Evolutionary conservation across 306 rosid species (phyloP).

Genomic region (Carpinus fangiana): DNA sequence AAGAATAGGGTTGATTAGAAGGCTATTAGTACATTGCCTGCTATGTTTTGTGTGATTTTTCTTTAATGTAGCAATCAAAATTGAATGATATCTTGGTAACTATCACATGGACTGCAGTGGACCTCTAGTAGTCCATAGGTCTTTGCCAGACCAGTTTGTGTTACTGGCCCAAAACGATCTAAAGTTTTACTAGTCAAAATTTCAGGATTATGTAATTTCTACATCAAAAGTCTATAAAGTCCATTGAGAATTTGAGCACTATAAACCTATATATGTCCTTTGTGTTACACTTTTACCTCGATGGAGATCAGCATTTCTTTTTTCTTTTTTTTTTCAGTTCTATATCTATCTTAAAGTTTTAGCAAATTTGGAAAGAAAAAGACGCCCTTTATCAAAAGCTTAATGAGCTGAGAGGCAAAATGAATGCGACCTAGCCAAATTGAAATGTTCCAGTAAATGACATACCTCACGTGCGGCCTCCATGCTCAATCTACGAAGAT

Average conservation of each 20-base stretch:
- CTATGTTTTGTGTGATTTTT: not conserved
- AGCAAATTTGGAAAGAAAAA: not conserved
- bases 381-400: not conserved
- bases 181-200: not conserved
- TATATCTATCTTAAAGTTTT: not conserved
- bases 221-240: not conserved
- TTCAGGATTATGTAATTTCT: not conserved
- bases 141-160: not conserved
- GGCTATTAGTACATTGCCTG: not conserved
- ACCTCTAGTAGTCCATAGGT: not conserved
- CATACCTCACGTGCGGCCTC: conserved; percentile 98
- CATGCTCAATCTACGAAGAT: conserved; percentile 98
- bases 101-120: no score
- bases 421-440: conserved; percentile 15
- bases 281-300: not conserved
- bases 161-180: not conserved
- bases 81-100: not conserved
- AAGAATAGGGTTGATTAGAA: no score
- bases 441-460: not conserved
- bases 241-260: not conserved
- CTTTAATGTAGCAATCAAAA: not conserved
- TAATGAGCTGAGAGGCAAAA: not conserved
- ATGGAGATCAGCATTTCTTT: not conserved
- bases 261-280: not conserved
- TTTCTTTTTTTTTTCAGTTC: not conserved